Evolutionary conservation across 2,329 filamentous ascomycete species (phyloP), one percentile per base, ranked within the genome.

Genomic region (Penicillium sp.): DNA sequence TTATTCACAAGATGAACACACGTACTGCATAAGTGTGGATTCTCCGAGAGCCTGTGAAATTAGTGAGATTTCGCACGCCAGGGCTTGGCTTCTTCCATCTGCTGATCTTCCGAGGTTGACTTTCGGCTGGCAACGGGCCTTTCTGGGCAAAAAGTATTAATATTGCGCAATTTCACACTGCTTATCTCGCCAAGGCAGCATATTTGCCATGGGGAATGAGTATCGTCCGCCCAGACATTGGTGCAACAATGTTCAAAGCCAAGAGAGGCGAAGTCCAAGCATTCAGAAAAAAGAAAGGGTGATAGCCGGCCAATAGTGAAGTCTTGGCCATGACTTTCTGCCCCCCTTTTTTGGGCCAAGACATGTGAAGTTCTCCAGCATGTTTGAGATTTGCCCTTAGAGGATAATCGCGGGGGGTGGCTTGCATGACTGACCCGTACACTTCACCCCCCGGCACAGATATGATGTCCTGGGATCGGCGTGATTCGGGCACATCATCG

Each of bases 101-200:
- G 55, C 59, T 61, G 67, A 70, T 69, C 67, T 64, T 65, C 68
- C 65, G 67, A 68, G 62, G 66, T 55, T 57, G 56, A 54, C 55
- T 57, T 54, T 64, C 64, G 68, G 65, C 50, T 63, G 55, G 61
- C 57, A 50, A 64, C 61, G 64, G 62, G 46, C 54, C 48, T 59
- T 60, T 51, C 44, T 49, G 50, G 49, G 53, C 29, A 55, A 49
- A 55, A 41, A 31, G 39, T 39, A 18, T 27, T 27, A 27, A 27
- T 45, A 56, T 62, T 62, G 46, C 54, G 45, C 53, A 54, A 62
- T 58, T 45, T 34, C 22, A 24, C 34, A 51, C 49, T 27, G 43
- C 46, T 53, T 50, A 50, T 40, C 44, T 47, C 29, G 56, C 54
- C 56, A 60, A 61, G 55, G 51, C 42, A 38, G 27, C 44, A 58